Evolutionary conservation across 441 rosid genomes (phyloP).

Genomic region (Geranium incanum): DNA sequence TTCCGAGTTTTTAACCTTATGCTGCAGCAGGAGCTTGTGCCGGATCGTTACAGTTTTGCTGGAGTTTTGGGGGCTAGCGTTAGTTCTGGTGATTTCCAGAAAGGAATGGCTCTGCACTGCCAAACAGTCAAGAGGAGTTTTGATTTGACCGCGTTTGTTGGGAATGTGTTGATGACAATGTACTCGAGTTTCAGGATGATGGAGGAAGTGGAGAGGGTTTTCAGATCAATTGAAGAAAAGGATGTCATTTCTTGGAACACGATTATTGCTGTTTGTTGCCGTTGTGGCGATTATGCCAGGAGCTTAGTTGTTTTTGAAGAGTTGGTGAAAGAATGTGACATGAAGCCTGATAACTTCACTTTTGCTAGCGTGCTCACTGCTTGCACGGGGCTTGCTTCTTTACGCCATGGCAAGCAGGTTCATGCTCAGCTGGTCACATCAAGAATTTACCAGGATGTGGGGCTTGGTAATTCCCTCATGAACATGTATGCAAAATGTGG

Average conservation of each 20-base stretch:
- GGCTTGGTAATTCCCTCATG: conserved; percentile 44
- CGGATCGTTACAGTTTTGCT: conserved; percentile 44
- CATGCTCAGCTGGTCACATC: conserved; percentile 42
- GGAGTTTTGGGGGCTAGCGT: conserved; percentile 34
- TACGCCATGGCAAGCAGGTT: conserved; percentile 45
- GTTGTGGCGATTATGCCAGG: conserved; percentile 33
- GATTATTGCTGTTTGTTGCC: conserved; percentile 39
- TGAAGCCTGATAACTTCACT: conserved; percentile 41
- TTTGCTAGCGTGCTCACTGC: conserved; percentile 42
- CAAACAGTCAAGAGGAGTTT: conserved; percentile 36
- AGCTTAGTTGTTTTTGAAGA: conserved; percentile 37
- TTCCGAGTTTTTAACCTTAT: conserved; percentile 34
- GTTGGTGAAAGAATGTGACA: conserved; percentile 27
- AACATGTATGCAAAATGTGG: conserved; percentile 78
- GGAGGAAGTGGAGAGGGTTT: conserved; percentile 39
- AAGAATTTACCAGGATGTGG: conserved; percentile 35
- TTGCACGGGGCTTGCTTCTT: conserved; percentile 46
- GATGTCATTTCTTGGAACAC: conserved; percentile 56
- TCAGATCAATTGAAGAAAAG: conserved; percentile 34
- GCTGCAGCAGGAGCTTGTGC: conserved; percentile 33
- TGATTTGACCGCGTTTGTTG: conserved; percentile 35
- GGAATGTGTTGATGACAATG: conserved; percentile 47
- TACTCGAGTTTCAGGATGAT: conserved; percentile 37
- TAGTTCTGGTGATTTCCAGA: conserved; percentile 21
- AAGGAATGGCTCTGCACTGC: conserved; percentile 40